Evolutionary conservation across 2,329 filamentous ascomycete species (phyloP), one percentile per base, ranked within the genome.

Genomic region (Leptographium wingfieldii): DNA sequence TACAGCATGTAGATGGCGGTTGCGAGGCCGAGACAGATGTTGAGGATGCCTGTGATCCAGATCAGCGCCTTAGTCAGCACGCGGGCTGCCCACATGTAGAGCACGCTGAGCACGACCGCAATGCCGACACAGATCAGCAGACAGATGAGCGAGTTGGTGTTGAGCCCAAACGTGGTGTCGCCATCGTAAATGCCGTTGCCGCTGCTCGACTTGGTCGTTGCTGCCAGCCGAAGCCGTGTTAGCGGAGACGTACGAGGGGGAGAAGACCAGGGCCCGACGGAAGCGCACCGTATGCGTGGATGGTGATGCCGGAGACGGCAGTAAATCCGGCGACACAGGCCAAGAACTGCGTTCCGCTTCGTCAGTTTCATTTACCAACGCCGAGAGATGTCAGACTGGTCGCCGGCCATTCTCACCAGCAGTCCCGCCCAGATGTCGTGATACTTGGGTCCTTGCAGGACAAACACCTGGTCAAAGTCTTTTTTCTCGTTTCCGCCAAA

Each of bases 381-480:
- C 22, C 22, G 22, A 22, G 22, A 22, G 22, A 22, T 22, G 22
- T 22, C 22, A 22, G 22, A 22, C 22, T 22, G 22, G 22, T 22
- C 22, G 1, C 4, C 27, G 19, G 48, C 16, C 7, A 46, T 46
- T 71, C 78, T 19, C 71, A 88, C 85, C 68, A 96, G 75, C 49
- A 95, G 74, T 4, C 87, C 91, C 3, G 92, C 92, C 92, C 92
- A 96, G 31, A 88, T 69, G 70, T 97, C 92, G 68, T 96, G 90
- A 74, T 81, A 96, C 71, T 92, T 95, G n/a, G 90, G 90, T 64
- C 77, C 85, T 43, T 89, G 82, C 58, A 96, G 73, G 72, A 86
- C 86, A 77, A 97, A 96, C 1, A 85, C 82, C 68, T 96, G 81
- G 25, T 92, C 84, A 69, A 95, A 96, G 35, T 74, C 74, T 40